Percentiles rank a stretch among this genome's conserved stretches.
Conservation (phyloP, 169 alveolate species). For the Eimeria praecox region DNA sequence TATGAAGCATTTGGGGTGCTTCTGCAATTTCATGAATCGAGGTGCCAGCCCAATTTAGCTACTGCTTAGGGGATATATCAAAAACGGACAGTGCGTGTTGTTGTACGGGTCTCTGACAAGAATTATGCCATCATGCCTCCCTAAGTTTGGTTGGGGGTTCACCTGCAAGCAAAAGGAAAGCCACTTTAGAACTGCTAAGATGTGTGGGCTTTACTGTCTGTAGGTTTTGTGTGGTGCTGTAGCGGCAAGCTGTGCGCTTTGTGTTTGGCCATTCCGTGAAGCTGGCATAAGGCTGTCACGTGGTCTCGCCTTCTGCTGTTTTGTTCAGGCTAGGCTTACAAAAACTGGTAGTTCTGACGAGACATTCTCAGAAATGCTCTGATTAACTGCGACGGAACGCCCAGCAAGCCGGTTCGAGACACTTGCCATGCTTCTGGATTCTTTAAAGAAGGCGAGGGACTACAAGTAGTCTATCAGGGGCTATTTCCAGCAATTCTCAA, state of each 20-base stretch:
- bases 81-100: constrained; percentile 36
- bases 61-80: not conserved
- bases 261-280: not conserved
- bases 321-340: constrained; percentile 10
- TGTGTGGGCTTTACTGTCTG: not conserved
- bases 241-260: not conserved
- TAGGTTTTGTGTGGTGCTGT: not conserved
- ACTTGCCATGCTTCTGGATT: not conserved
- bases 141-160: constrained; percentile 62
- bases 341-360: constrained; percentile 41
- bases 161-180: constrained; percentile 43
- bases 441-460: not conserved
- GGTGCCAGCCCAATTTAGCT: not conserved
- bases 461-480: not conserved
- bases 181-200: not conserved
- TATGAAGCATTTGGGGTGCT: not conserved
- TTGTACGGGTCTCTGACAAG: constrained; percentile 55
- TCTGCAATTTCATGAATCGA: not conserved
- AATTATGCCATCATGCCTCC: constrained; percentile 29
- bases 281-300: not conserved
- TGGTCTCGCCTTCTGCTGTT: not conserved
- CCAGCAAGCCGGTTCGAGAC: not conserved
- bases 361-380: constrained; percentile 54
- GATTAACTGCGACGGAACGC: not conserved
- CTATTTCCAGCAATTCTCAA: not conserved